A percentile compares a stretch with the other conserved stretches of the same genome.
Evolutionary conservation across 352 stramenopile species (phyloP).

Genomic region (Globisporangium viniferum): DNA sequence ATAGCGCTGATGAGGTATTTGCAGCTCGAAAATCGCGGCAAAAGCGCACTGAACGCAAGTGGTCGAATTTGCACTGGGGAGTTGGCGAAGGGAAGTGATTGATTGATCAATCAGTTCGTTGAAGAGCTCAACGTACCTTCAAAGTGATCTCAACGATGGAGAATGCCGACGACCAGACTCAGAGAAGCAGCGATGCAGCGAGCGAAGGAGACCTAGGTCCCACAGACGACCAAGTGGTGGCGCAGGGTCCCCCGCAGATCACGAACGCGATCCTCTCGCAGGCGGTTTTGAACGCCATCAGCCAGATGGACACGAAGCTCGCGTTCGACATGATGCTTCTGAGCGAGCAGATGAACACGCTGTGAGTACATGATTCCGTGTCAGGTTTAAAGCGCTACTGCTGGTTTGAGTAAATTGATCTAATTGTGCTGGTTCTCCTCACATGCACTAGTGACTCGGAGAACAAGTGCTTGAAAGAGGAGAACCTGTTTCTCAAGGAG

Average conservation of each 20-base stretch:
- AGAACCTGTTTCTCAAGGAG: constrained; percentile 46
- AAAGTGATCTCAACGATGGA: not conserved
- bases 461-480: constrained; percentile 36
- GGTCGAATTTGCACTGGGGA: not conserved
- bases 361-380: constrained; percentile 11
- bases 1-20: constrained; percentile 2
- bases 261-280: constrained; percentile 45
- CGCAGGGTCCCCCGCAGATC: constrained; percentile 5
- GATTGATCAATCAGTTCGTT: not conserved
- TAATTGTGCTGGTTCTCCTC: not conserved
- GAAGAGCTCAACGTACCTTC: not conserved
- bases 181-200: not conserved
- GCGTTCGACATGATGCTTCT: constrained; percentile 69
- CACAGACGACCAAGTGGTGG: not conserved
- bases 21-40: constrained; percentile 1
- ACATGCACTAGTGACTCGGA: constrained; percentile 24
- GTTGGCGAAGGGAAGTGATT: not conserved
- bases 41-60: not conserved
- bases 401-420: not conserved
- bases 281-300: constrained; percentile 40
- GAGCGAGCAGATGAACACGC: constrained; percentile 40
- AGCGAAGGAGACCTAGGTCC: not conserved
- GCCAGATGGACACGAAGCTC: constrained; percentile 47
- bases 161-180: not conserved
- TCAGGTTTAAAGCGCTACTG: not conserved